Evolutionary conservation across 78 protist genomes (phyloP).

Genomic region (Diacronema lutheri): DNA sequence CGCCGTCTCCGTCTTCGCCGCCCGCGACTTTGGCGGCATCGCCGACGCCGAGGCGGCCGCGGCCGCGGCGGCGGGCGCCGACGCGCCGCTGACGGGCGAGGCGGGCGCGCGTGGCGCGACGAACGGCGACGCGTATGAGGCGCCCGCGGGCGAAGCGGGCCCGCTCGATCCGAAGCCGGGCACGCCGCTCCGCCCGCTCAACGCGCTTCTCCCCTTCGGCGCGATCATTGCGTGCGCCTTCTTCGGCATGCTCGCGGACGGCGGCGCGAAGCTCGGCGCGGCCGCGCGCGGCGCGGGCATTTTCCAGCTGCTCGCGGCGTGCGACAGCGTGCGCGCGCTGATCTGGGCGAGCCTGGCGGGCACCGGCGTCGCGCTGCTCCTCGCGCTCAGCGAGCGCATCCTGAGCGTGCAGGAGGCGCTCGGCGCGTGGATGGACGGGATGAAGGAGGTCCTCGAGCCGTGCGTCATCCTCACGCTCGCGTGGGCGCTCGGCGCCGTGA

Average conservation of each 20-base stretch:
- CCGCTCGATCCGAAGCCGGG: slow-evolving; percentile 18
- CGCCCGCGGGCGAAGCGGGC: no score
- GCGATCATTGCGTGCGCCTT: neutral
- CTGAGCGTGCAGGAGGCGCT: slow-evolving; percentile 14
- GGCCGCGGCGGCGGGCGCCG: no score
- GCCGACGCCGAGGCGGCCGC: neutral
- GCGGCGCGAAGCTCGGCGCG: no score
- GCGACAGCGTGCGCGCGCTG: neutral
- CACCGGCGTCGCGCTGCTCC: neutral
- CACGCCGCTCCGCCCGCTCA: neutral
- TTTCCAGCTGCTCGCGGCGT: no score
- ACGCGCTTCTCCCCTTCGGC: slow-evolving; percentile 9
- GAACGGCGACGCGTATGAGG: neutral
- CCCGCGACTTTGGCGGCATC: neutral
- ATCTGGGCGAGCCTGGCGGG: no score
- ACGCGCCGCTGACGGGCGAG: no score
- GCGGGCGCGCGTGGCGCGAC: neutral
- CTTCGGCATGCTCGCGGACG: neutral
- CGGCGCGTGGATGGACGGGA: slow-evolving; percentile 8
- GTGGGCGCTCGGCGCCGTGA: slow-evolving; percentile 20
- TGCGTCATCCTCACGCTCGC: neutral
- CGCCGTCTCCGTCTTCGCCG: neutral
- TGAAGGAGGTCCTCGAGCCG: slow-evolving; percentile 19
- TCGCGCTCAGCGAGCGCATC: no score
- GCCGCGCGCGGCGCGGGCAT: neutral